These are phyloP conservation scores for Cyclocybe aegerita DNA, from an alignment of 768 basidiomycete species.

Conservation along the genomic window DNA sequence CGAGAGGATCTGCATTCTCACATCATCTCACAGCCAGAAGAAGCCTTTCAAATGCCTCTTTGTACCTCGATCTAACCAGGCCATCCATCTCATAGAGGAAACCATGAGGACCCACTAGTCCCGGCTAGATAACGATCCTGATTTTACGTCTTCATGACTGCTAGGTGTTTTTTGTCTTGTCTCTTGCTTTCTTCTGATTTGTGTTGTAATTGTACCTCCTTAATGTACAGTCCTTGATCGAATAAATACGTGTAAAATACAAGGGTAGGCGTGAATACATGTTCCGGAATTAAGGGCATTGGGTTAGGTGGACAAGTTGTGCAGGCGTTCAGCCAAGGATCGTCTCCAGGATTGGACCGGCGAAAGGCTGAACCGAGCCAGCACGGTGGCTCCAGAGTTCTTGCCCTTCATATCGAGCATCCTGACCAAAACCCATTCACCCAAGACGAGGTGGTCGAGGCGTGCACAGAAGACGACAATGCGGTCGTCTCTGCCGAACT, in stretches of 20 bases:
- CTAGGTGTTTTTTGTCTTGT: no score
- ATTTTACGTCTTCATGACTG: no score
- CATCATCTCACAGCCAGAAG: slow-evolving; percentile 2
- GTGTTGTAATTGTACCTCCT: no score
- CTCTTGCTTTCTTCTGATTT: no score
- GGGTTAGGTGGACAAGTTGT: neutral
- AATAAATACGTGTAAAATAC: no score
- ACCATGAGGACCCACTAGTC: neutral
- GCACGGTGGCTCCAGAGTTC: slow-evolving; percentile 37
- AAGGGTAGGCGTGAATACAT: no score
- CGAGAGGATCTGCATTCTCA: neutral
- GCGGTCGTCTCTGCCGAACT: slow-evolving; percentile 42
- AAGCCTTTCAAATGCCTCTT: slow-evolving; percentile 5
- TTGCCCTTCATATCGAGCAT: slow-evolving; percentile 54
- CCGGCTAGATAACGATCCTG: neutral
- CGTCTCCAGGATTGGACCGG: slow-evolving; percentile 1
- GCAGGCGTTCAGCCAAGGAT: neutral
- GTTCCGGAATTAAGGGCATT: no score
- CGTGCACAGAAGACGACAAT: slow-evolving; percentile 56
- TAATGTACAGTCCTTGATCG: no score
- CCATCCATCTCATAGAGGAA: slow-evolving; percentile 3
- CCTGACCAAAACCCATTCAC: slow-evolving; percentile 45
- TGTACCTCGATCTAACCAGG: neutral
- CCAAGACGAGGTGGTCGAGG: slow-evolving; percentile 42
- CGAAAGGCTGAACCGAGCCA: slow-evolving; percentile 15